Conservation (phyloP, 306 rosid species). For the Trichosanthes cucumerina region DNA sequence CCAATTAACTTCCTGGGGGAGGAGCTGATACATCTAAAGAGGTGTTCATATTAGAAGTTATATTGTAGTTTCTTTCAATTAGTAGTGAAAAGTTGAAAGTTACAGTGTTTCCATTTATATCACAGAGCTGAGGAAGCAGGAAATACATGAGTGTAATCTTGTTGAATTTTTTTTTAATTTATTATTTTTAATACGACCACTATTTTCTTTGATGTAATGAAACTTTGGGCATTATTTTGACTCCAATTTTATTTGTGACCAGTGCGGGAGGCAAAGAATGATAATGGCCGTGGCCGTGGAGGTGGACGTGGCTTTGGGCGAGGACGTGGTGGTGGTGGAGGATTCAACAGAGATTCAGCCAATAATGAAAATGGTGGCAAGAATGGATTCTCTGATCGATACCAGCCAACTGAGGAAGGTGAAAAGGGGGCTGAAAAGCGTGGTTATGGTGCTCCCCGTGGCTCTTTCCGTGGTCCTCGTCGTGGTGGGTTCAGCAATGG, state of each 20-base stretch:
- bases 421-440: conserved; percentile 43
- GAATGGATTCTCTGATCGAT: conserved; percentile 38
- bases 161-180: not conserved
- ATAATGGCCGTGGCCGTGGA: conserved; percentile 39
- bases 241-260: not conserved
- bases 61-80: not conserved
- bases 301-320: conserved; percentile 37
- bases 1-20: not conserved
- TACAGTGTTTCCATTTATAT: not conserved
- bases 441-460: conserved; percentile 41
- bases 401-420: conserved; percentile 29
- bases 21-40: not conserved
- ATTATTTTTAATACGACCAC: not conserved
- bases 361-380: conserved; percentile 25
- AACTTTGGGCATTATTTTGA: not conserved
- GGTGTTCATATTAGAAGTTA: not conserved
- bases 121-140: not conserved
- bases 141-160: not conserved
- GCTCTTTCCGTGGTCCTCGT: conserved; percentile 43
- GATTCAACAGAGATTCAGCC: conserved; percentile 27
- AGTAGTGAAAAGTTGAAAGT: not conserved
- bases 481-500: conserved; percentile 43
- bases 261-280: conserved; percentile 43
- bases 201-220: not conserved
- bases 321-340: conserved; percentile 46